Conservation (phyloP, 2,329 filamentous ascomycete species). For the Colletotrichum tabaci region DNA sequence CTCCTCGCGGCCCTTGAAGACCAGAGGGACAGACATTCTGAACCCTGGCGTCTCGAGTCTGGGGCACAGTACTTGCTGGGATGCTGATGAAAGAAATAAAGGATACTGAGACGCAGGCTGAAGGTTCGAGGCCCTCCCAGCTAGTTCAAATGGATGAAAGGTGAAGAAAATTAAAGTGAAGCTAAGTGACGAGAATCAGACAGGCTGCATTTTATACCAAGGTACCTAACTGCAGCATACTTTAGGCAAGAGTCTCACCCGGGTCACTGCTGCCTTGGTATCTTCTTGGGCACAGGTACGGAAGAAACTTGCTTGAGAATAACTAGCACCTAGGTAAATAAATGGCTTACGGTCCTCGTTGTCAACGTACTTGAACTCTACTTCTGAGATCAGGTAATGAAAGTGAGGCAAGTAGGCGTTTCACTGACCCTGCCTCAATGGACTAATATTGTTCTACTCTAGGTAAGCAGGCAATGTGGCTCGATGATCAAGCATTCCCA, state of each 20-base stretch:
- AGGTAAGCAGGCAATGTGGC: neutral
- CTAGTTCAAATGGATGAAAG: neutral
- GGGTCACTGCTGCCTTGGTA: no score
- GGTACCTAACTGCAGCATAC: neutral
- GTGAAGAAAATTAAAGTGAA: neutral
- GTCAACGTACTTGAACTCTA: neutral
- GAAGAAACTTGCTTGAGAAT: neutral
- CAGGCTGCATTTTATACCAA: neutral
- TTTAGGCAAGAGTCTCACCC: neutral
- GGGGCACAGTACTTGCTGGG: neutral
- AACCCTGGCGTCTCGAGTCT: neutral
- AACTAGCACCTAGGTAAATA: neutral
- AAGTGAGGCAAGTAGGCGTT: neutral
- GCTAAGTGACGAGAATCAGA: no score
- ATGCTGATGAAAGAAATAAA: neutral
- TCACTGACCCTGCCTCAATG: neutral
- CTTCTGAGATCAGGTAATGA: neutral
- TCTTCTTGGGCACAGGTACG: no score
- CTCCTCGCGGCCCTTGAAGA: constrained; percentile 25
- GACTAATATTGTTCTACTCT: neutral
- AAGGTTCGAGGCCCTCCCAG: neutral
- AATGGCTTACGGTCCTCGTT: neutral
- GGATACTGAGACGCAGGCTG: neutral
- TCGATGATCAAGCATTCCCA: neutral
- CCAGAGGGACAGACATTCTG: constrained; percentile 42